Evolutionary conservation across 495 filamentous ascomycete genomes (phyloP), one percentile per base, ranked within the genome.

Genomic region (Lindgomyces ingoldianus): DNA sequence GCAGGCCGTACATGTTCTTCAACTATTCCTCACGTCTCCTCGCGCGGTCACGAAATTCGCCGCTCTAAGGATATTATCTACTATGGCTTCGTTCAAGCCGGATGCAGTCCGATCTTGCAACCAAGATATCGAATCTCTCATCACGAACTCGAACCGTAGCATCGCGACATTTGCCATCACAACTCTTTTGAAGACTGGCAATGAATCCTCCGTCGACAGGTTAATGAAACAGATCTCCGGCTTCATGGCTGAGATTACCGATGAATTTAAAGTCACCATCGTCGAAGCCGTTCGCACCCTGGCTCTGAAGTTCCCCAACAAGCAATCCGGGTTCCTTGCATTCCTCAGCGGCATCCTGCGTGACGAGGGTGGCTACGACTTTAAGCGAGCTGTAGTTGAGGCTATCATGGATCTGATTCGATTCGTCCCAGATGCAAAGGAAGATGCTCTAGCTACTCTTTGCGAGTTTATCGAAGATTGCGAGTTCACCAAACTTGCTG

Each of bases 381-480:
- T 98, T 78, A 99, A 99, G 84, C 90, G 90, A 46, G 88, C 89
- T 48, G 94, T 99, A 22, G 93, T 99, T 47, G 95, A 98, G 80
- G 96, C 92, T 84, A 97, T 98, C 88, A 98, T 98, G 70, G 94
- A 99, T 74, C 81, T 99, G 45, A 99, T 99, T 77, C 96, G 97
- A 73, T 99, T 98, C 74, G 94, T 98, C 4, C 94, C 95, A 3
- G 94, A 96, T 42, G 95, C 91, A 69, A 96, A 95, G 78, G 94
- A 98, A 79, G 95, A 99, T 73, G 92, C 95, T 21, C 85, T 99
- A 36, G 91, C 92, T 14, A 94, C 97, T 73, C 85, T 99, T 16
- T 97, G 93, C 78, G 94, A 99, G 73, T 99, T 99, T 76, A 98
- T 99, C 66, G 94, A 99, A 76, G 94, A 99, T 74, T 99, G 94